These are phyloP conservation scores for Pythium monospermum DNA, from an alignment of 352 stramenopile genomes.

Conservation along the genomic window DNA sequence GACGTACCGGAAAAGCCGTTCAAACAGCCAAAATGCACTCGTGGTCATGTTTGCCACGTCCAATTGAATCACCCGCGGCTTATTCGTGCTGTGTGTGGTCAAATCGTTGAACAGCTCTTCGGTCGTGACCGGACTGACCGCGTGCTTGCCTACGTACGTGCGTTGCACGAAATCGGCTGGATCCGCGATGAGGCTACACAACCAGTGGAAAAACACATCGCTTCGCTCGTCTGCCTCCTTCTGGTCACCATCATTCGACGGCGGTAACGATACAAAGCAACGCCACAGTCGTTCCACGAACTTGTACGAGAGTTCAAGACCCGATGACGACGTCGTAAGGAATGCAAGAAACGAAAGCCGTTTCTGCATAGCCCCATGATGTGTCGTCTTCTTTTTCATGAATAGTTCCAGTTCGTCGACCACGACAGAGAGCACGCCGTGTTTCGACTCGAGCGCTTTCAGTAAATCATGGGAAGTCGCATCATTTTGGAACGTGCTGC, in stretches of 20 bases:
- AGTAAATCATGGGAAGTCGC: slow-evolving; percentile 43
- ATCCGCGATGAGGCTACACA: slow-evolving; percentile 57
- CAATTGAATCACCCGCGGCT: slow-evolving; percentile 12
- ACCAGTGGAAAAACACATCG: slow-evolving; percentile 77
- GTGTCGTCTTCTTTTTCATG: slow-evolving; percentile 1
- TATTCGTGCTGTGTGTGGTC: background rate
- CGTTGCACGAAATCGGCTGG: slow-evolving; percentile 68
- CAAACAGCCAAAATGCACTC: slow-evolving; percentile 26
- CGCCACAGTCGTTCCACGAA: slow-evolving; percentile 53
- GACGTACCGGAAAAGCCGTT: slow-evolving; percentile 29
- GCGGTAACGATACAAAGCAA: slow-evolving; percentile 26
- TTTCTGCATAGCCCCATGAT: slow-evolving; percentile 18
- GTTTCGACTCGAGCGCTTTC: slow-evolving; percentile 59
- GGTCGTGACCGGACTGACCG: slow-evolving; percentile 29
- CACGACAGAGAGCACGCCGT: slow-evolving; percentile 55
- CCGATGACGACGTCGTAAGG: slow-evolving; percentile 64
- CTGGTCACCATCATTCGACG: no score
- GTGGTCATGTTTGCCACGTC: slow-evolving; percentile 11
- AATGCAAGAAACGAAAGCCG: slow-evolving; percentile 73
- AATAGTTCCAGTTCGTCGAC: slow-evolving; percentile 42
- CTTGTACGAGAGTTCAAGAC: slow-evolving; percentile 62
- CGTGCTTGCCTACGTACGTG: slow-evolving; percentile 53
- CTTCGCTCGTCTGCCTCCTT: no score
- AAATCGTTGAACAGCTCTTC: slow-evolving; percentile 25
- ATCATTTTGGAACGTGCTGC: slow-evolving; percentile 17